Percentiles rank a stretch among this genome's conserved stretches.
phyloP scores from a whole-genome alignment of 2,329 filamentous ascomycete species.

The Colletotrichum acutatum region DNA sequence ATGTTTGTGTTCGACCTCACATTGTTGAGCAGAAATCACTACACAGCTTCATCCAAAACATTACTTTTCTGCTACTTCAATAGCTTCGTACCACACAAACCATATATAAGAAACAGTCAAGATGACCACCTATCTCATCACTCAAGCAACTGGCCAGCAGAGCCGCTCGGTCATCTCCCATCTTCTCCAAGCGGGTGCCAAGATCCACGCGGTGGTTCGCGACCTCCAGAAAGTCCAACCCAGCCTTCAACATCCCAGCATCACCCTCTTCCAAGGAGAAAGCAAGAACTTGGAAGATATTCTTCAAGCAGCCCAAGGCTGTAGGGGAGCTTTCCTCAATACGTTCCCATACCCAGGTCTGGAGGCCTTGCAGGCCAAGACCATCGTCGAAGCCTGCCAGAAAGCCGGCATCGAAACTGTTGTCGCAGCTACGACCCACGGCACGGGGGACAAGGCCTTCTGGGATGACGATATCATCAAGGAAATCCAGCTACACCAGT shows the following conservation, averaged over 20 bases:
- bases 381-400: constrained; percentile 44
- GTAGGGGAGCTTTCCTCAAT: constrained; percentile 44
- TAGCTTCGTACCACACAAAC: neutral
- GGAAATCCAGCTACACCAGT: constrained; percentile 37
- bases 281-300: constrained; percentile 46
- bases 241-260: constrained; percentile 39
- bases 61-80: neutral
- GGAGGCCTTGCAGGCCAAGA: constrained; percentile 44
- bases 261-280: constrained; percentile 50
- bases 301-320: constrained; percentile 46
- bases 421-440: constrained; percentile 42
- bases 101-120: neutral
- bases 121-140: constrained; percentile 49
- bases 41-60: neutral
- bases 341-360: constrained; percentile 42
- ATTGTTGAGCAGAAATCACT: neutral
- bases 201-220: constrained; percentile 50
- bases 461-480: constrained; percentile 40
- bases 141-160: constrained; percentile 49
- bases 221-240: constrained; percentile 44
- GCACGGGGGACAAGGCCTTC: constrained; percentile 31
- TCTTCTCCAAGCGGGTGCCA: constrained; percentile 46
- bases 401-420: constrained; percentile 45
- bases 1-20: neutral
- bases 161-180: constrained; percentile 43